Evolutionary conservation across 2,329 filamentous ascomycete species (phyloP).

Genomic region (Hymenoscyphus occultus): DNA sequence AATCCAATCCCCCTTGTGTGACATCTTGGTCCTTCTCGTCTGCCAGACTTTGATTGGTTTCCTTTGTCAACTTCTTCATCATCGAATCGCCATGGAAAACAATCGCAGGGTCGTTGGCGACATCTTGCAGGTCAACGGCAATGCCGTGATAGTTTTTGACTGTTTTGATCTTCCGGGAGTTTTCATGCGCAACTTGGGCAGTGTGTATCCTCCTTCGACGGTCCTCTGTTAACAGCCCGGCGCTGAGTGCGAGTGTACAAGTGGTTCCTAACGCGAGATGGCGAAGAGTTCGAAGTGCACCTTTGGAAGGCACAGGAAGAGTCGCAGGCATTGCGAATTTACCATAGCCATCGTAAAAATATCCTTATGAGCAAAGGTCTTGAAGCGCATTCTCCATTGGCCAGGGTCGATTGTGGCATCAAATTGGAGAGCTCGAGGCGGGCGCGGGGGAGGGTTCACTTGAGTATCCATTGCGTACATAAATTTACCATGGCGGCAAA

Average conservation of each 20-base stretch:
- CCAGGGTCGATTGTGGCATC: too few species aligned
- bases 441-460: too few species aligned
- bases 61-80: constrained; percentile 14
- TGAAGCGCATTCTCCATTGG: not conserved
- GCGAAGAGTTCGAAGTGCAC: constrained; percentile 53
- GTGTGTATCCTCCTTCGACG: constrained; percentile 53
- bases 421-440: too few species aligned
- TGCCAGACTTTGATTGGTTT: constrained; percentile 14
- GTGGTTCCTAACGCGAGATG: constrained; percentile 56
- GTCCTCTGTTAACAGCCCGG: constrained; percentile 51
- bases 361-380: not conserved
- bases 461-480: too few species aligned
- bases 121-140: constrained; percentile 25
- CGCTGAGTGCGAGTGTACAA: constrained; percentile 48
- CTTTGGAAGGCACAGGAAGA: constrained; percentile 52
- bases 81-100: constrained; percentile 22
- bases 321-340: constrained; percentile 36
- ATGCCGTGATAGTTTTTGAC: constrained; percentile 40
- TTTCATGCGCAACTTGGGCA: constrained; percentile 49
- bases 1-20: not conserved
- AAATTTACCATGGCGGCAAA: too few species aligned
- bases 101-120: constrained; percentile 27
- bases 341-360: constrained; percentile 23
- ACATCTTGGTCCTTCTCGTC: not conserved
- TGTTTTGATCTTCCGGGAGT: constrained; percentile 50